phyloP scores from a whole-genome alignment of 768 basidiomycete genomes.

The Leccinum arenicola region DNA sequence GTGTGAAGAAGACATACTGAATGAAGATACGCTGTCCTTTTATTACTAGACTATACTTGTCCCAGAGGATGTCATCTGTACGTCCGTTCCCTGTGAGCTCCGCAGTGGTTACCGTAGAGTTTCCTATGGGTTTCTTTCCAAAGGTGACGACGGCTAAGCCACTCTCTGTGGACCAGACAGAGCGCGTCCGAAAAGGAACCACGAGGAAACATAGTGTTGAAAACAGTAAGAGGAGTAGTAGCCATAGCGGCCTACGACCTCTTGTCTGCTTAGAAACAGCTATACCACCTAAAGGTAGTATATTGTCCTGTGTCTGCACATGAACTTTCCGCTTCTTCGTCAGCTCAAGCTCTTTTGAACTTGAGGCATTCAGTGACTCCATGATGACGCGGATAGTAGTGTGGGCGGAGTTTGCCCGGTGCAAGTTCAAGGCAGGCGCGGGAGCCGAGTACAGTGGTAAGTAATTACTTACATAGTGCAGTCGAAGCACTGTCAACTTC shows the following conservation, averaged over 20 bases:
- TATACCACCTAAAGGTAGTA: constrained; percentile 1
- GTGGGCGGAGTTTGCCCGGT: background rate
- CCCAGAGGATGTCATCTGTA: constrained; percentile 48
- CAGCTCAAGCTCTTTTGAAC: background rate
- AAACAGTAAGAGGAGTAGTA: constrained; percentile 11
- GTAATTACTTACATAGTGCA: too few relatives aligned
- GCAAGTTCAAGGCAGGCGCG: too few relatives aligned
- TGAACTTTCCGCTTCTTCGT: background rate
- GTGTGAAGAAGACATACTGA: constrained; percentile 45
- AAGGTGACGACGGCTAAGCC: background rate
- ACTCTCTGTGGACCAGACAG: background rate
- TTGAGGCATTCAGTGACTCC: background rate
- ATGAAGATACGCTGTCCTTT: constrained; percentile 70
- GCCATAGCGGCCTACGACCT: constrained; percentile 10
- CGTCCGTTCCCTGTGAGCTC: constrained; percentile 30
- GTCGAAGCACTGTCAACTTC: too few relatives aligned
- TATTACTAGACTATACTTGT: constrained; percentile 70
- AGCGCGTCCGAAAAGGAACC: constrained; percentile 7
- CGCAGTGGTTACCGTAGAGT: background rate
- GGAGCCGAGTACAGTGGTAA: too few relatives aligned
- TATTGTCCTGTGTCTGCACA: background rate
- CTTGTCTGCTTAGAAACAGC: constrained; percentile 4
- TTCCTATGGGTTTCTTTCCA: background rate
- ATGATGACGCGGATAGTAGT: background rate
- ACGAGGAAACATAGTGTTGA: constrained; percentile 17